Evolutionary conservation across 1,139 yeast genomes (phyloP).

Genomic region (Diutina scorzettiae): DNA sequence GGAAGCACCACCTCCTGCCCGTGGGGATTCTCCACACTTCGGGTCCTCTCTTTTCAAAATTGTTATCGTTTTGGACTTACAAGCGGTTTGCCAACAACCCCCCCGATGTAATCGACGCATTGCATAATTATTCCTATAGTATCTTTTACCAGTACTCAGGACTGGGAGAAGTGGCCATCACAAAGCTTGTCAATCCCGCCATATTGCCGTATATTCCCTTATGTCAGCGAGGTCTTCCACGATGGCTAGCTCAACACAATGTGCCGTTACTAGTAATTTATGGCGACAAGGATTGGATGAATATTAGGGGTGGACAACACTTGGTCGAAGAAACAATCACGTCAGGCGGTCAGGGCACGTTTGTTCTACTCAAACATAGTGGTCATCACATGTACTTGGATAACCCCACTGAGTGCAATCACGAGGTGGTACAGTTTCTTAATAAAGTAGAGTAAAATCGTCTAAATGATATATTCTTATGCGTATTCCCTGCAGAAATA

Average conservation of each 20-base stretch:
- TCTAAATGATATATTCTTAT: too few species aligned
- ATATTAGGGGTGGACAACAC: conserved; percentile 26
- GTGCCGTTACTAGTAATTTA: conserved; percentile 26
- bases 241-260: conserved; percentile 16
- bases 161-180: conserved; percentile 34
- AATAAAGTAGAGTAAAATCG: too few species aligned
- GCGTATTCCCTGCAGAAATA: too few species aligned
- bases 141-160: conserved; percentile 35
- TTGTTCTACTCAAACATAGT: conserved; percentile 19
- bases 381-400: conserved; percentile 28
- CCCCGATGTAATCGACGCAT: conserved; percentile 20
- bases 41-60: conserved; percentile 27
- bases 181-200: conserved; percentile 29
- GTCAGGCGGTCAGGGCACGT: conserved; percentile 13
- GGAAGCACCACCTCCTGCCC: conserved; percentile 31
- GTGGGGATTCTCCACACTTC: conserved; percentile 26
- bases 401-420: conserved; percentile 24
- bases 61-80: conserved; percentile 33
- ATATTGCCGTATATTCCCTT: conserved; percentile 29
- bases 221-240: conserved; percentile 29
- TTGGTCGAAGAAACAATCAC: conserved; percentile 17
- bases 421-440: conserved; percentile 19
- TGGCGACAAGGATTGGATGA: conserved; percentile 40
- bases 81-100: conserved; percentile 19
- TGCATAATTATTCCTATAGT: conserved; percentile 31